Conservation (phyloP, 352 stramenopile genomes). For the Globisporangium viniferum region DNA sequence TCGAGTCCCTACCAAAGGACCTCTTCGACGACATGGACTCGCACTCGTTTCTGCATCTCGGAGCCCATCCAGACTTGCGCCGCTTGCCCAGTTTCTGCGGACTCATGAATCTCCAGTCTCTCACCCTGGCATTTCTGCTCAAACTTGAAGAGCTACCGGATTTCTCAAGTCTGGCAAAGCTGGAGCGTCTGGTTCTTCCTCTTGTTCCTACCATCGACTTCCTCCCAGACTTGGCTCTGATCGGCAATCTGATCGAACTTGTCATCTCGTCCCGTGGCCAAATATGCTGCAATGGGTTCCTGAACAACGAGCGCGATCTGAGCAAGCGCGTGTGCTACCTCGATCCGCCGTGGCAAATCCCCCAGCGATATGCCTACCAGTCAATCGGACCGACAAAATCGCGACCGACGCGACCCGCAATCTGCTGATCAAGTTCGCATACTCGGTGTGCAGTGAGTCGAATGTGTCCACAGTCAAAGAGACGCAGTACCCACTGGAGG, state of each 20-base stretch:
- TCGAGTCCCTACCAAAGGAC: not conserved
- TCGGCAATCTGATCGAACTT: slow-evolving; percentile 4
- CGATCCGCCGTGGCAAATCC: not conserved
- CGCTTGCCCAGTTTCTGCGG: not conserved
- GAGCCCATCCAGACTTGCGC: not conserved
- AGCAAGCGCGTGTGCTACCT: not conserved
- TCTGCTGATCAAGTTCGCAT: not conserved
- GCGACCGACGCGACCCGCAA: slow-evolving; percentile 1
- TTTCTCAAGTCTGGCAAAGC: not conserved
- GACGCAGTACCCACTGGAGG: slow-evolving; percentile 4
- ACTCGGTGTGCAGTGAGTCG: not conserved
- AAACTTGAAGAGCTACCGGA: not conserved
- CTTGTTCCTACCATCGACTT: not conserved
- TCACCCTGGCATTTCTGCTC: not conserved
- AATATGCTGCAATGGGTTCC: slow-evolving; percentile 21
- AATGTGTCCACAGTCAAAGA: not conserved
- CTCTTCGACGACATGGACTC: not conserved
- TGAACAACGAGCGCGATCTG: slow-evolving; percentile 7
- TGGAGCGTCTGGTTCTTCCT: not conserved
- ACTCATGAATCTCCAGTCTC: not conserved
- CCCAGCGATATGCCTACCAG: not conserved
- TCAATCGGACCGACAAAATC: not conserved
- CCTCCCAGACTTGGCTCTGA: slow-evolving; percentile 10
- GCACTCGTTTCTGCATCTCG: not conserved
- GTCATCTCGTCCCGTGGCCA: not conserved